phyloP scores from a whole-genome alignment of 306 rosid species.

The Fagus sylvatica region DNA sequence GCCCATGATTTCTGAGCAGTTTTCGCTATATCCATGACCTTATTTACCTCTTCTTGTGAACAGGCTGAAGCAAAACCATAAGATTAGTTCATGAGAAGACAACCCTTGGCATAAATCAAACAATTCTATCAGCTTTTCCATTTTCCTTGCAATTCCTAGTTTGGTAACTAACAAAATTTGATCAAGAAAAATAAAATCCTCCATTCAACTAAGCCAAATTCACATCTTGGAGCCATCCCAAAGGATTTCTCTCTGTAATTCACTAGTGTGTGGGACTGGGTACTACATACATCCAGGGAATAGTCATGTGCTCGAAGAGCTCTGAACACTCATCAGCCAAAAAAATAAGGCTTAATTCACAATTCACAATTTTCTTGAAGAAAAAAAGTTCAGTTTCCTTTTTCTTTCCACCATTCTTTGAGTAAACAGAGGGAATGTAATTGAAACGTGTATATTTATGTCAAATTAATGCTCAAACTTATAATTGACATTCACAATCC shows the following conservation, averaged over 20 bases:
- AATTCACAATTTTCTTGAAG: no score
- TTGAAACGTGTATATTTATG: background rate
- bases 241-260: no score
- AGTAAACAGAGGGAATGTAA: background rate
- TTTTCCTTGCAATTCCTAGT: background rate
- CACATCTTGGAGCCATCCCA: background rate
- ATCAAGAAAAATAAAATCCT: background rate
- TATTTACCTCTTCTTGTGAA: constrained; percentile 91
- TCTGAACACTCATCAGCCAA: no score
- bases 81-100: constrained; percentile 7
- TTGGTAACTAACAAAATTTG: background rate
- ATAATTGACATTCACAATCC: background rate
- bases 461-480: background rate
- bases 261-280: no score
- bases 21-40: constrained; percentile 79
- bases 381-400: no score
- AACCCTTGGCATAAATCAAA: background rate
- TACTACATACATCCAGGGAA: no score
- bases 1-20: constrained; percentile 93
- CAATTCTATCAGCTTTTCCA: background rate
- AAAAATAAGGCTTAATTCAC: no score
- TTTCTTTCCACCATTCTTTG: no score
- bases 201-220: background rate
- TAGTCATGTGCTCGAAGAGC: background rate
- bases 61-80: constrained; percentile 57